Percentiles rank a stretch among this genome's conserved stretches.
Evolutionary conservation across 2,329 filamentous ascomycete genomes (phyloP).

Genomic region (Orbilia javanica): DNA sequence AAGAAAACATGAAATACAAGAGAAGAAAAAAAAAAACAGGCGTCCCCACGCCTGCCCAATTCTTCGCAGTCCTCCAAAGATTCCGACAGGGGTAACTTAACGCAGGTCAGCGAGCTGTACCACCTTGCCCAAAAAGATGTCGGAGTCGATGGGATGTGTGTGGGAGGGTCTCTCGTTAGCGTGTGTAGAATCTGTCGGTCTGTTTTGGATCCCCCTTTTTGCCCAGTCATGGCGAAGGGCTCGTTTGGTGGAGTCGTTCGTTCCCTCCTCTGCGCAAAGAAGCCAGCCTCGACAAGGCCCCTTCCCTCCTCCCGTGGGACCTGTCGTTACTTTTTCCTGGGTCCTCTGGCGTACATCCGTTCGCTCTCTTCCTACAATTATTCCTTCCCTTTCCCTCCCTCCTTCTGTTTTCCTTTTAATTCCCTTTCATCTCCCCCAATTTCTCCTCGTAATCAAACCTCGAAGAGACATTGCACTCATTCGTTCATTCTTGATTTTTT

Average conservation of each 20-base stretch:
- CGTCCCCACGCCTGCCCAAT: conserved; percentile 59
- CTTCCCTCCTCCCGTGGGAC: conserved; percentile 58
- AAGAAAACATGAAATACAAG: conserved; percentile 44
- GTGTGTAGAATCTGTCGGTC: conserved; percentile 54
- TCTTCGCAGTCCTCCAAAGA: conserved; percentile 55
- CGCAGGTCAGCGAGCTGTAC: conserved; percentile 56
- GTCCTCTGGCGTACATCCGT: conserved; percentile 26
- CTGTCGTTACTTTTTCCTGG: conserved; percentile 46
- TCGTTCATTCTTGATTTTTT: conserved; percentile 59
- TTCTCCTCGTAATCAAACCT: conserved; percentile 59
- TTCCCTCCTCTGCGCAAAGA: conserved; percentile 37
- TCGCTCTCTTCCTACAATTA: conserved; percentile 51
- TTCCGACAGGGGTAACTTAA: conserved; percentile 57
- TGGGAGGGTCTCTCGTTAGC: conserved; percentile 46
- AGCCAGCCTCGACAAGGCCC: conserved; percentile 57
- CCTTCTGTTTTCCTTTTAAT: conserved; percentile 59
- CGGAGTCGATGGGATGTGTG: conserved; percentile 45
- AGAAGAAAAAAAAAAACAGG: conserved; percentile 15
- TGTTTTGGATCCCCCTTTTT: conserved; percentile 59
- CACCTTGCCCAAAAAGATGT: conserved; percentile 50
- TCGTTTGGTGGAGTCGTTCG: conserved; percentile 44
- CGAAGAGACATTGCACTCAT: conserved; percentile 59
- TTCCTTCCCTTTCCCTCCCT: conserved; percentile 54
- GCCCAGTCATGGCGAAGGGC: conserved; percentile 49
- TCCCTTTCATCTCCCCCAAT: conserved; percentile 59